Evolutionary conservation across 2,329 filamentous ascomycete species (phyloP), one percentile per base, ranked within the genome.

Genomic region (Sarocladium brachiariae): DNA sequence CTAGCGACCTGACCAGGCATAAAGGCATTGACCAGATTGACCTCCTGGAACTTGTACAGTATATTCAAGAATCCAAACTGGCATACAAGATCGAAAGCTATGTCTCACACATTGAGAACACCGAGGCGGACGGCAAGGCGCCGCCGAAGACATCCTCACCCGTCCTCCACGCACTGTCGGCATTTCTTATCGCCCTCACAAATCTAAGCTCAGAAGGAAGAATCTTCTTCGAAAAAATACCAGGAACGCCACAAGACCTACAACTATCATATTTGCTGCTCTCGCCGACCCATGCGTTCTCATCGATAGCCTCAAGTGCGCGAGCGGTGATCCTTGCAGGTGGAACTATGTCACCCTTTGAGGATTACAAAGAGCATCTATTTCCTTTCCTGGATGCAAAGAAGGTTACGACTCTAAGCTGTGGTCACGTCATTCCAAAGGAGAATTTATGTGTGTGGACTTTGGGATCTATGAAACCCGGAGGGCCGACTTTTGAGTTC

Each of bases 11-110:
- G 1, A 83, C 96, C 56, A 78, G 83, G 21, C 83, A 84, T 33
- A 96, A 95, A 63, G 89, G 89, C 0, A 86, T 93, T 21, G 93
- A 99, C 61, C 92, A 97, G 61, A 91, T 99, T 69, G 96, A 97
- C 60, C 78, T 96, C 25, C 92, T 88, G 68, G 92, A 93, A 62
- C 75, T 99, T 13, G 83, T 91, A 27, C 78, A 82, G 38, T 97
- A 97, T 64, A 80, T 99, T 3, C 87, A 92, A 60, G 86, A 93
- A 55, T 96, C 91, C 54, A 96, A 95, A 60, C 72, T 99, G 11
- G 91, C 92, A 1, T 87, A 91, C 56, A 99, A 99, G 65, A 87
- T 97, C 10, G 92, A 99, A 67, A 87, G 89, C 46, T 99, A 97
- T 61, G 80, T 83, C 2, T 76, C 80, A 2, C 79, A 86, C 53